Evolutionary conservation across 2,329 filamentous ascomycete species (phyloP).

Genomic region (Fonsecaea multimorphosa): DNA sequence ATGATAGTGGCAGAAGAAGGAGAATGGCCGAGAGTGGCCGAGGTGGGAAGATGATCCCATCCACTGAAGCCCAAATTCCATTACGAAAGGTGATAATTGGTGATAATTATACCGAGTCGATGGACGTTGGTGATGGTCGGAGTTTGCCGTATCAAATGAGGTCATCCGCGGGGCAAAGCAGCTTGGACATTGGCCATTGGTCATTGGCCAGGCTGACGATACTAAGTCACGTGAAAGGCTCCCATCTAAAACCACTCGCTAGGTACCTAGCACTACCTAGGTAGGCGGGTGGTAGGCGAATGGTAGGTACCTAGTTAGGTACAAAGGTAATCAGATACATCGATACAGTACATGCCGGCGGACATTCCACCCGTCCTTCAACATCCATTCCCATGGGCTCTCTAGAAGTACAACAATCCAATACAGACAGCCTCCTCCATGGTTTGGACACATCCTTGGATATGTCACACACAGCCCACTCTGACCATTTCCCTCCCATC

Average conservation of each 20-base stretch:
- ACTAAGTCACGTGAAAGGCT: neutral
- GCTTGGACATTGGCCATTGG: neutral
- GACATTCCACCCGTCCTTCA: neutral
- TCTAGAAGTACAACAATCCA: neutral
- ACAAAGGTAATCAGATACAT: no score
- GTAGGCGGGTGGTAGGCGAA: no score
- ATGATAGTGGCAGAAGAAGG: neutral
- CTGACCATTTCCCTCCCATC: neutral
- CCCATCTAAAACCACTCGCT: neutral
- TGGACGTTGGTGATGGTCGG: neutral
- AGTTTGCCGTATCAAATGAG: neutral
- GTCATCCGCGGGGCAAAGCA: neutral
- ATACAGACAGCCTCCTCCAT: neutral
- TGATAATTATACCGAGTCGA: neutral
- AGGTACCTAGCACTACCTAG: no score
- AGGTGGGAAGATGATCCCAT: neutral
- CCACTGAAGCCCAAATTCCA: neutral
- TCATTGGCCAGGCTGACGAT: no score
- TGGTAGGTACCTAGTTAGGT: no score
- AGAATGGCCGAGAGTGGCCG: neutral
- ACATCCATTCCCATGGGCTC: neutral
- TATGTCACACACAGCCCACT: neutral
- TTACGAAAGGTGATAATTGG: neutral
- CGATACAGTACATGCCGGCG: neutral
- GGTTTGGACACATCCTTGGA: neutral